Percentiles rank a stretch among this genome's conserved stretches.
Evolutionary conservation across 2,329 filamentous ascomycete species (phyloP).

Genomic region (Colletotrichum orbiculare): DNA sequence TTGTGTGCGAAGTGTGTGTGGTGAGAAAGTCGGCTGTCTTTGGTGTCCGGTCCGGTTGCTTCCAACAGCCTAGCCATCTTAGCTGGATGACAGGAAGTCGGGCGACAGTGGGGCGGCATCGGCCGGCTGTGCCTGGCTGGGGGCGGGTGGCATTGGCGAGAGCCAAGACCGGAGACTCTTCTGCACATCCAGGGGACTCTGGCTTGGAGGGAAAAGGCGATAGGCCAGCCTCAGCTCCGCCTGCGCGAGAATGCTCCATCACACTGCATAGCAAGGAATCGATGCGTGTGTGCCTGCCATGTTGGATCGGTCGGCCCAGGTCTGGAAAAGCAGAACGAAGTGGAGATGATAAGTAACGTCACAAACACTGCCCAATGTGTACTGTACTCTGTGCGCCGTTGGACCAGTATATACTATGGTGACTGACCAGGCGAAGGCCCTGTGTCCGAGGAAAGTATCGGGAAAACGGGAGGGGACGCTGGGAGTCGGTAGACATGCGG

Average conservation of each 20-base stretch:
- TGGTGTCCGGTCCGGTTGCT: neutral
- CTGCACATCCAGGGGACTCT: constrained; percentile 23
- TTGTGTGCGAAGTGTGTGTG: neutral
- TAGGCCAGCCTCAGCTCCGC: constrained; percentile 1
- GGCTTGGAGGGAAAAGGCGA: constrained; percentile 6
- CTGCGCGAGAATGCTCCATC: constrained; percentile 10
- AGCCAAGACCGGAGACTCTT: constrained; percentile 24
- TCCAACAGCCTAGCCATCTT: constrained; percentile 8
- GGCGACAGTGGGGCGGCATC: constrained; percentile 22
- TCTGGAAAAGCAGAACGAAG: neutral
- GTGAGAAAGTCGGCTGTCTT: constrained; percentile 4
- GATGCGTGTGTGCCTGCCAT: constrained; percentile 9
- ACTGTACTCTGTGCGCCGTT: neutral
- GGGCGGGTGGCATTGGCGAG: constrained; percentile 26
- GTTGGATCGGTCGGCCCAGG: constrained; percentile 18
- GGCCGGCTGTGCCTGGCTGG: constrained; percentile 23
- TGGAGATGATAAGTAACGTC: constrained; percentile 26
- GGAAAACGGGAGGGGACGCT: constrained; percentile 15
- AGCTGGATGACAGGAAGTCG: constrained; percentile 6
- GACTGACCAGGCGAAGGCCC: neutral
- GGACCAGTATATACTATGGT: no score
- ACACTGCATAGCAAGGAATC: constrained; percentile 16
- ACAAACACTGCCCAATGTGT: constrained; percentile 5
- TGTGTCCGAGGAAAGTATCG: neutral
- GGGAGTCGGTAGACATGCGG: constrained; percentile 20